These are phyloP conservation scores for Pichia sp. DNA, from an alignment of 1,139 yeast genomes.

Conservation along the genomic window DNA sequence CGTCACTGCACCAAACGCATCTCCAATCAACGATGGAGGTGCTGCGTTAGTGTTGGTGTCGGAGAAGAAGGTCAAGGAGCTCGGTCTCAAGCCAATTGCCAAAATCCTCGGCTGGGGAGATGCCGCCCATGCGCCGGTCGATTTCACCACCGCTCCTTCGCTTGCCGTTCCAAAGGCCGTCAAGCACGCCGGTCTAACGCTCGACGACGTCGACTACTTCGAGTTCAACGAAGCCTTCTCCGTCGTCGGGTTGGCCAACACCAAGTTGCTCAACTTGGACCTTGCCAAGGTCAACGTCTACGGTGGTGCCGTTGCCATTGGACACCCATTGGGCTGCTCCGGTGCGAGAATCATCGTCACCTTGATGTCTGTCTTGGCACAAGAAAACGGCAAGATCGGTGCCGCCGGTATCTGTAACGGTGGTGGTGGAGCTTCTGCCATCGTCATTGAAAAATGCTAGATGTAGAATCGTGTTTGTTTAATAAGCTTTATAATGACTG, in stretches of 20 bases:
- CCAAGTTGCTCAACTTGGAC: conserved; percentile 64
- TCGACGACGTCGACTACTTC: conserved; percentile 66
- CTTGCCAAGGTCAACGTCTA: conserved; percentile 78
- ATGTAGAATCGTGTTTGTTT: background rate
- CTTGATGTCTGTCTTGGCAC: conserved; percentile 66
- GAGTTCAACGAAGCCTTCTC: conserved; percentile 97
- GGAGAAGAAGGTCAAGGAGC: conserved; percentile 74
- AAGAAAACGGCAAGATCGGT: conserved; percentile 86
- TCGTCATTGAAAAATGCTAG: conserved; percentile 56
- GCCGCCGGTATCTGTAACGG: conserved; percentile 97
- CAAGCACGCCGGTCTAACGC: conserved; percentile 69
- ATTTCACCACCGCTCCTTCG: conserved; percentile 93
- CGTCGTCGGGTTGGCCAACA: conserved; percentile 90
- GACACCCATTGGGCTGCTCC: conserved; percentile 96
- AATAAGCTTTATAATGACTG: too few relatives aligned
- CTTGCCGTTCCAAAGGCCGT: conserved; percentile 93
- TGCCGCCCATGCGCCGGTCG: conserved; percentile 91
- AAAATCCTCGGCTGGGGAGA: conserved; percentile 94
- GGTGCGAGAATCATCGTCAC: conserved; percentile 95
- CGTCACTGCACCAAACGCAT: conserved; percentile 94
- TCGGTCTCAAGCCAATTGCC: conserved; percentile 83
- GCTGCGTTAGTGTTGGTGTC: conserved; percentile 89
- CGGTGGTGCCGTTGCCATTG: conserved; percentile 98
- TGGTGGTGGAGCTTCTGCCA: conserved; percentile 96
- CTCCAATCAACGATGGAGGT: conserved; percentile 95